These are phyloP conservation scores for Fusarium humuli DNA, from an alignment of 2,329 filamentous ascomycete genomes.

Conservation along the genomic window DNA sequence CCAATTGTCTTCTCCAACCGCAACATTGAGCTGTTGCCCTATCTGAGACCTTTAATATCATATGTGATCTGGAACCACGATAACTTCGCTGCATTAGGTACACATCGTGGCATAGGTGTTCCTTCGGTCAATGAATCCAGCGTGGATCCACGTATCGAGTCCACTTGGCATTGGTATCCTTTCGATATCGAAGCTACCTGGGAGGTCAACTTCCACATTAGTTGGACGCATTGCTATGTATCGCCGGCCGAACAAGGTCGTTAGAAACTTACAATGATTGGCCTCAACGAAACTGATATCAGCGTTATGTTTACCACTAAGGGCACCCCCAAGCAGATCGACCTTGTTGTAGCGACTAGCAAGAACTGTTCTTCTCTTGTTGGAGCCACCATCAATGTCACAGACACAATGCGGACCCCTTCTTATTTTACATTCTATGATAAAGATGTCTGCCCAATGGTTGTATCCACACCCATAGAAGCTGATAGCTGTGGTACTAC, in stretches of 20 bases:
- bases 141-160: neutral
- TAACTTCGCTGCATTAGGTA: neutral
- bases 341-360: neutral
- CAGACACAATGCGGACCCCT: neutral
- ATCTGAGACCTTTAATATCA: neutral
- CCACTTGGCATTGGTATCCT: neutral
- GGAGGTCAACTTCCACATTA: neutral
- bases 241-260: neutral
- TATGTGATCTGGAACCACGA: neutral
- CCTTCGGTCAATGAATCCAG: neutral
- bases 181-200: neutral
- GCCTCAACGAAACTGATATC: neutral
- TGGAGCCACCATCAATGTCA: neutral
- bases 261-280: neutral
- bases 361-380: neutral
- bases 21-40: neutral
- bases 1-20: neutral
- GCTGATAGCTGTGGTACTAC: neutral
- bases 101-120: fast-evolving
- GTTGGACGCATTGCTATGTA: neutral
- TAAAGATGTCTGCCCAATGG: neutral
- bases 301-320: neutral
- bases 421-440: neutral
- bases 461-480: neutral
- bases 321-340: neutral